A percentile compares a stretch with the other conserved stretches of the same genome.
These are phyloP conservation scores for Metschnikowia peoriensis DNA, from an alignment of 805 yeast genomes.

Conservation along the genomic window DNA sequence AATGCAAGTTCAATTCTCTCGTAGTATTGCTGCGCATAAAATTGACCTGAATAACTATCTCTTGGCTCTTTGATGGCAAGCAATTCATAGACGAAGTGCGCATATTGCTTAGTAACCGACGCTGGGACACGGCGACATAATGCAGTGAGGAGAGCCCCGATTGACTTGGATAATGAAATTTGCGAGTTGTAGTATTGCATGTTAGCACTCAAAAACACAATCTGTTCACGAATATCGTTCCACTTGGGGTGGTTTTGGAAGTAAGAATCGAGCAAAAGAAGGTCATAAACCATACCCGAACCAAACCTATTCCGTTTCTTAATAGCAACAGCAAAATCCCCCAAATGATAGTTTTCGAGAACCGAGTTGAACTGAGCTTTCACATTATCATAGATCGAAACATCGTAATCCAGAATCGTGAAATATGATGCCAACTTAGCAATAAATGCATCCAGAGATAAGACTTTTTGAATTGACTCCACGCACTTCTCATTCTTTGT, in stretches of 20 bases:
- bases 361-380: slow-evolving; percentile 44
- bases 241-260: slow-evolving; percentile 36
- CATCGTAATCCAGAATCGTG: slow-evolving; percentile 46
- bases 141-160: slow-evolving; percentile 75
- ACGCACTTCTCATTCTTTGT: slow-evolving; percentile 44
- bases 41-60: slow-evolving; percentile 49
- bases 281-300: slow-evolving; percentile 52
- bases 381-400: slow-evolving; percentile 45
- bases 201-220: slow-evolving; percentile 59
- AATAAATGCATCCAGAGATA: slow-evolving; percentile 39
- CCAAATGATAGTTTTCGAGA: slow-evolving; percentile 47
- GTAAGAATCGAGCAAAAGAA: slow-evolving; percentile 60
- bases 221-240: slow-evolving; percentile 42
- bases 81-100: slow-evolving; percentile 44
- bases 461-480: slow-evolving; percentile 40
- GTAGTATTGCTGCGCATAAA: slow-evolving; percentile 47
- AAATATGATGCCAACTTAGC: slow-evolving; percentile 31
- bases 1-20: slow-evolving; percentile 69
- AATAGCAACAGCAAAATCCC: slow-evolving; percentile 50
- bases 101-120: slow-evolving; percentile 17
- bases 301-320: slow-evolving; percentile 51
- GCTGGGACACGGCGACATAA: slow-evolving; percentile 41
- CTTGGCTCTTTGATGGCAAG: slow-evolving; percentile 50
- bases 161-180: slow-evolving; percentile 64
- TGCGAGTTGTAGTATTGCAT: slow-evolving; percentile 66